Evolutionary conservation across 495 filamentous ascomycete species (phyloP).

Genomic region (Hyaloscypha finlandica): DNA sequence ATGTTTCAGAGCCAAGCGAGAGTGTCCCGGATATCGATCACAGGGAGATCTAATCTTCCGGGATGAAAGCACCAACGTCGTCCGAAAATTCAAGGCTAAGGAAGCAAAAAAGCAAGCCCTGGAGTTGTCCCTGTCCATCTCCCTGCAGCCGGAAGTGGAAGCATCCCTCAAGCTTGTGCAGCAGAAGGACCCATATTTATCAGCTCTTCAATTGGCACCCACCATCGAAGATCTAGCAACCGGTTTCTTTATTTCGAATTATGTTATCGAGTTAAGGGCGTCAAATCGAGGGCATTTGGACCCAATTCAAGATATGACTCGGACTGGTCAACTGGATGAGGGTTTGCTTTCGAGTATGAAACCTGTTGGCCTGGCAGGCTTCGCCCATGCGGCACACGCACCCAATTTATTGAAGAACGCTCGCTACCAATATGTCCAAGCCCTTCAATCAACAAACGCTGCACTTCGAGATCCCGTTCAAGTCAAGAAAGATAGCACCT

Average conservation of each 20-base stretch:
- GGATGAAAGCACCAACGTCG: slow-evolving; percentile 69
- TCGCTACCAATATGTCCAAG: slow-evolving; percentile 49
- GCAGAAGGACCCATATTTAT: slow-evolving; percentile 10
- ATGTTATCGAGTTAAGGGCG: slow-evolving; percentile 38
- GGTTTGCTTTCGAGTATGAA: slow-evolving; percentile 47
- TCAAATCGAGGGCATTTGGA: slow-evolving; percentile 36
- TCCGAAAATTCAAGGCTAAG: slow-evolving; percentile 56
- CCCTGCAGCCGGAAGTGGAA: neutral
- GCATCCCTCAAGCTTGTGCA: slow-evolving; percentile 18
- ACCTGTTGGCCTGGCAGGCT: slow-evolving; percentile 53
- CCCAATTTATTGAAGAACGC: slow-evolving; percentile 42
- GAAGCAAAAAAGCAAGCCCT: slow-evolving; percentile 35
- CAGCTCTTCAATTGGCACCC: slow-evolving; percentile 13
- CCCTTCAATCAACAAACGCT: slow-evolving; percentile 48
- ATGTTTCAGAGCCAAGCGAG: slow-evolving; percentile 60
- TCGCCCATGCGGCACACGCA: slow-evolving; percentile 45
- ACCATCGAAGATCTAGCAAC: slow-evolving; percentile 41
- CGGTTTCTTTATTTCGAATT: slow-evolving; percentile 47
- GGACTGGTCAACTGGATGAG: slow-evolving; percentile 31
- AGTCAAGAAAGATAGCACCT: slow-evolving; percentile 60
- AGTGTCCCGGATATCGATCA: slow-evolving; percentile 71
- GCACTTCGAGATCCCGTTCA: slow-evolving; percentile 55
- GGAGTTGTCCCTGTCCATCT: neutral
- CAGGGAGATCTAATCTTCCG: slow-evolving; percentile 71
- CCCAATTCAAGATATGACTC: slow-evolving; percentile 32